Base-by-base conservation (phyloP, 441 rosid genomes). In the Macaranga tanarius region DNA sequence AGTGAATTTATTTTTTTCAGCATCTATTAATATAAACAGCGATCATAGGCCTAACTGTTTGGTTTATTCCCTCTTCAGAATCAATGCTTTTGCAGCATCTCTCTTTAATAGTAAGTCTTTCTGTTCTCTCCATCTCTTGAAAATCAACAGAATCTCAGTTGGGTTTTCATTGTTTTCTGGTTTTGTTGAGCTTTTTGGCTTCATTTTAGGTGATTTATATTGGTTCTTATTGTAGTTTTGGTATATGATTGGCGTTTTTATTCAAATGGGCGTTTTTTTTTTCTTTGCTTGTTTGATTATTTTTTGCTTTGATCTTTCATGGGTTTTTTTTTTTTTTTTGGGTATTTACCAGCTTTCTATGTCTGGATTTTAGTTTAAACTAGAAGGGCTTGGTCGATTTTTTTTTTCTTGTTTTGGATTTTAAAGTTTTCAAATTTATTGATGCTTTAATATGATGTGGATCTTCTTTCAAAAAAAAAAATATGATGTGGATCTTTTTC, bases 171-270 rank as follows among this genome's bases (percentile, higher is more conserved):
- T 40, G 11, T 23, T 31, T 19, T 31, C 12, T 1, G 0, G 52
- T 6, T 4, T 13, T 15, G n/a, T 47, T 47, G 69, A 65, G 38
- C 23, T 71, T 23, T 71, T 44, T 15, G 26, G 19, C n/a, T 72
- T 67, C 5, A 31, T 72, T 20, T 59, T 34, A 50, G 69, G 28
- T 74, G 64, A 54, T 51, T 62, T 75, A 62, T 48, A 28, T 26
- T 70, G 45, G 11, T 26, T 45, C 15, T 16, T 42, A 1, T 6
- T n/a, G 42, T 9, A 7, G 4, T 16, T 60, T 62, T 54, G 17
- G 16, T 19, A 64, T 40, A 69, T 58, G 40, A 70, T 45, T 23
- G 51, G 48, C 45, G 17, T 54, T 68, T 34, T 2, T 1, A 31
- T 38, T 68, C 20, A 68, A 54, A 38, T 38, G 74, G 67, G 55